Percentiles rank a stretch among this genome's conserved stretches.
Evolutionary conservation across 495 filamentous ascomycete species (phyloP).

Genomic region (Podospora appendiculata): DNA sequence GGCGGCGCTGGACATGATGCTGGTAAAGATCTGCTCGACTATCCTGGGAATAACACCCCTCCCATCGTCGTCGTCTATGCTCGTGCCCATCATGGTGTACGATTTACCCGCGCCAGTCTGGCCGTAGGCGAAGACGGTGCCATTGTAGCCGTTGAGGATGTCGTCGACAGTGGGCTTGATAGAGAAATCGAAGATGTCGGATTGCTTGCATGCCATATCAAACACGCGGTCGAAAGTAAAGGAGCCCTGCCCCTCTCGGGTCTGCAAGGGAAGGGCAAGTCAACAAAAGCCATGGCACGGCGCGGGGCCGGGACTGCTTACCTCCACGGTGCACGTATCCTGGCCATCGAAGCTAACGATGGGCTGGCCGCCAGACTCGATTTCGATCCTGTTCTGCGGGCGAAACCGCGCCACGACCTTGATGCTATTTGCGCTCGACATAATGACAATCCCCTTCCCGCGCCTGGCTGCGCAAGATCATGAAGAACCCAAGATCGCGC

Average conservation of each 20-base stretch:
- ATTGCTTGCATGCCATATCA: constrained; percentile 79
- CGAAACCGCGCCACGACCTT: constrained; percentile 94
- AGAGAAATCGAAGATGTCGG: constrained; percentile 94
- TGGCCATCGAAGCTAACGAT: constrained; percentile 83
- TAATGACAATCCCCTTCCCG: constrained; percentile 29
- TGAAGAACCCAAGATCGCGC: constrained; percentile 10
- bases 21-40: constrained; percentile 95
- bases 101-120: constrained; percentile 98
- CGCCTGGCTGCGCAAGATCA: constrained; percentile 29
- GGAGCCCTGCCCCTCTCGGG: constrained; percentile 68
- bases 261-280: constrained; percentile 40
- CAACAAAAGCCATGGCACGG: constrained; percentile 1
- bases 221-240: constrained; percentile 99
- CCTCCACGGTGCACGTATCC: constrained; percentile 81
- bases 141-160: constrained; percentile 97
- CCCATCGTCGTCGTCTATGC: constrained; percentile 83
- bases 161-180: constrained; percentile 95
- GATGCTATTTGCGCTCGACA: constrained; percentile 51
- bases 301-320: constrained; percentile 36
- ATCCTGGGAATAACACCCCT: constrained; percentile 96
- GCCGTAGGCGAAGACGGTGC: constrained; percentile 97
- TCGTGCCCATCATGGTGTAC: constrained; percentile 94
- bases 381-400: constrained; percentile 90
- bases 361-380: constrained; percentile 79
- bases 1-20: constrained; percentile 79